A percentile compares a stretch with the other conserved stretches of the same genome.
Evolutionary conservation across 495 filamentous ascomycete genomes (phyloP).

Genomic region (Paragyromitra xinjiangensis): DNA sequence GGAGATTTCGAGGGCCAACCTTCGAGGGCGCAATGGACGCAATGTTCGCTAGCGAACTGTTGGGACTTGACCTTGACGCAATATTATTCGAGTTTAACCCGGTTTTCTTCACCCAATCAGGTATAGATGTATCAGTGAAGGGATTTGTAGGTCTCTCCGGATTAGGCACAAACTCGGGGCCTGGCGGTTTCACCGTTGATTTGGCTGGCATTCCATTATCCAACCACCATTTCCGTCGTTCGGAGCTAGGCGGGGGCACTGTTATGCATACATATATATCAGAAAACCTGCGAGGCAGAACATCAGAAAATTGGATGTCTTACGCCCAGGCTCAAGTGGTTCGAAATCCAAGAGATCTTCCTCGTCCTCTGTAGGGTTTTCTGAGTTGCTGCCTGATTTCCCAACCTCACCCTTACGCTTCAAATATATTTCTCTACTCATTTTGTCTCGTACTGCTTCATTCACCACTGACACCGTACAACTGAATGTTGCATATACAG

Average conservation of each 20-base stretch:
- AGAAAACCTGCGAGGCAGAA: constrained; percentile 38
- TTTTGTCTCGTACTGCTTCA: constrained; percentile 71
- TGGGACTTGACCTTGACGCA: constrained; percentile 9
- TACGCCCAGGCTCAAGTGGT: constrained; percentile 73
- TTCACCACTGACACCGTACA: constrained; percentile 82
- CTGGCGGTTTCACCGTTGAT: constrained; percentile 73
- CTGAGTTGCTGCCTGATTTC: constrained; percentile 60
- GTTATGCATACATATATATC: constrained; percentile 41
- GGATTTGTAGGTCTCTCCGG: constrained; percentile 80
- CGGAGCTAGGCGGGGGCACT: constrained; percentile 88
- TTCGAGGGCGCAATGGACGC: constrained; percentile 36
- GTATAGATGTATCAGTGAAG: constrained; percentile 71
- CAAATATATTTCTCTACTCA: constrained; percentile 76
- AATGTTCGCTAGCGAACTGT: constrained; percentile 3
- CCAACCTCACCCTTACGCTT: constrained; percentile 70
- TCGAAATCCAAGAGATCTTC: constrained; percentile 78
- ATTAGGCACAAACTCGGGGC: constrained; percentile 70
- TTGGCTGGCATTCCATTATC: constrained; percentile 81
- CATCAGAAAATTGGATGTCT: constrained; percentile 34
- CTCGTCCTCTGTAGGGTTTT: constrained; percentile 68
- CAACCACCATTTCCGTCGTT: constrained; percentile 92
- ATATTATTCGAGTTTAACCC: not conserved
- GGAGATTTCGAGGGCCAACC: constrained; percentile 62
- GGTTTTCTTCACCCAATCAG: constrained; percentile 73
- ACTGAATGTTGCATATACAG: constrained; percentile 87